A percentile compares a stretch with the other conserved stretches of the same genome.
Conservation (phyloP, 2,329 filamentous ascomycete genomes). For the Venturia asperata region DNA sequence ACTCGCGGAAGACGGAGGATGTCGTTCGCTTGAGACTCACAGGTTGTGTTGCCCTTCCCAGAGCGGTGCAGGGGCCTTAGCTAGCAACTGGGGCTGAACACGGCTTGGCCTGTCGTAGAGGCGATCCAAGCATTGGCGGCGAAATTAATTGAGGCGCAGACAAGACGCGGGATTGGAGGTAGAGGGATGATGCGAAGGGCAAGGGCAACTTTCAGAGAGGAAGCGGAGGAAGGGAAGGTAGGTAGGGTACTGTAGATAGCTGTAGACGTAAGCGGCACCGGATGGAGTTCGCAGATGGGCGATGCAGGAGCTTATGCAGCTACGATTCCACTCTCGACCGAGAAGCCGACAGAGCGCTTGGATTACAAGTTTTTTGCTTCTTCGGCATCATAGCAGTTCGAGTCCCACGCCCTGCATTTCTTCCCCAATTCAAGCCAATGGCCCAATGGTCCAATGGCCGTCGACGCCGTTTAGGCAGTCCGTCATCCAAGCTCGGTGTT, state of each 20-base stretch:
- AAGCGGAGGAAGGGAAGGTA: background rate
- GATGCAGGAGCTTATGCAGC: background rate
- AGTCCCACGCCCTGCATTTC: too few species aligned
- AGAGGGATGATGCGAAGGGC: background rate
- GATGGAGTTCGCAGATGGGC: background rate
- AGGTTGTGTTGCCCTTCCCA: background rate
- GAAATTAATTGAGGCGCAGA: slow-evolving; percentile 7
- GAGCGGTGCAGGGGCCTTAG: background rate
- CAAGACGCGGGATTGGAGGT: background rate
- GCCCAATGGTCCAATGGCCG: too few species aligned
- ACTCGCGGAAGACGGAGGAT: background rate
- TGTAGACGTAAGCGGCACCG: too few species aligned
- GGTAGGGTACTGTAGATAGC: too few species aligned
- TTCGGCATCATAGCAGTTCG: background rate
- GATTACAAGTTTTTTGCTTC: background rate
- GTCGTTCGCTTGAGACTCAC: background rate
- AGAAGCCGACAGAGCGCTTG: background rate
- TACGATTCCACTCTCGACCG: background rate
- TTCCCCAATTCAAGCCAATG: too few species aligned
- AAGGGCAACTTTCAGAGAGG: background rate
- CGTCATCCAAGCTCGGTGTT: too few species aligned
- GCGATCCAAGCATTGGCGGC: background rate
- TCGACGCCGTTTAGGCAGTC: too few species aligned
- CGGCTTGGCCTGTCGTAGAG: slow-evolving; percentile 3
- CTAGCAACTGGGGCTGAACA: background rate